Base-by-base conservation (phyloP, 164 flowering plant genomes). In the Berberis thunbergii region DNA sequence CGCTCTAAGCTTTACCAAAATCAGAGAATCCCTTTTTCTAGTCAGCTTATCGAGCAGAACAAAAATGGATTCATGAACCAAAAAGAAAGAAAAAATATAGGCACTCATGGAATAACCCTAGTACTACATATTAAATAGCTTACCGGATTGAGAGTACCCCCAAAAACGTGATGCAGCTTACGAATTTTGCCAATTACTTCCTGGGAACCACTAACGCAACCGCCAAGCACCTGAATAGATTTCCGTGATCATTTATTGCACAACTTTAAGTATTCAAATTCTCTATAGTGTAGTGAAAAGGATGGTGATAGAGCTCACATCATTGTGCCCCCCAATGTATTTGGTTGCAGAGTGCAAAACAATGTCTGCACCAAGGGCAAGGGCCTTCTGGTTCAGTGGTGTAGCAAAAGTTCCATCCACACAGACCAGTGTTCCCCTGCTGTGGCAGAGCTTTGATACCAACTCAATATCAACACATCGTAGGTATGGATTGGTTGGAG, bases 401-500 rank as follows among this genome's bases (percentile, higher is more conserved):
- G 97, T 87, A n/a, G 97, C 96, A 77, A 91, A 84, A 49, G 99
- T 91, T 41, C 96, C 96, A 74, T 95, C 99, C 40, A 91, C 79
- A 71, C 91, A 85, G 53, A 95, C 96, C 69, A 89, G 59, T 60
- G 96, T 81, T 63, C 99, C 97, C 71, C 86, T 85, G 41, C 69
- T 75, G 68, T 86, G 99, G 80, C 99, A 95, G 50, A 95, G 77
- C 70, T 87, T 81, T 63, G 99, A 89, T 56, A 95, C 96, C 77
- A 86, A 65, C 76, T 84, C 72, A 67, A 91, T 86, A 71, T 95
- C 99, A 63, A 95, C 88, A 72, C 96, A 89, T 71, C 97, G 82
- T 54, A 95, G 85, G 76, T 84, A 95, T 43, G 99, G 99, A 67
- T 95, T 95, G 42, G 99, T 95, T 54, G 99, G 99, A 64, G 97